These are phyloP conservation scores for Glutinoglossum americanum DNA, from an alignment of 495 filamentous ascomycete species.

Conservation along the genomic window DNA sequence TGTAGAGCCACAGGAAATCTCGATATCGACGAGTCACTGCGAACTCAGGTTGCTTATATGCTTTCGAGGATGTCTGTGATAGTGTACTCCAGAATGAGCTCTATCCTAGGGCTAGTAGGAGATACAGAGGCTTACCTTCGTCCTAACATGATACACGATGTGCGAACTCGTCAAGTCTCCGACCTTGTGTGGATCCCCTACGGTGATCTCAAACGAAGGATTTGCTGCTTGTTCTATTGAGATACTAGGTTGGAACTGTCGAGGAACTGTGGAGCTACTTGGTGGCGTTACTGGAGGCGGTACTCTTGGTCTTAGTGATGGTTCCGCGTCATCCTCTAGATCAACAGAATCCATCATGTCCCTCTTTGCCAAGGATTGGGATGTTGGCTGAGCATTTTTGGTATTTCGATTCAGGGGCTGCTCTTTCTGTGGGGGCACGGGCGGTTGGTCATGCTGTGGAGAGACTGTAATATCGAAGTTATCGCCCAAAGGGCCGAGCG, in stretches of 20 bases:
- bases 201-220: constrained; percentile 74
- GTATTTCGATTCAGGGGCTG: constrained; percentile 29
- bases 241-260: constrained; percentile 57
- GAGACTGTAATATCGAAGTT: constrained; percentile 25
- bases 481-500: constrained; percentile 66
- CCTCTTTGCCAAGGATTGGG: constrained; percentile 25
- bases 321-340: constrained; percentile 38
- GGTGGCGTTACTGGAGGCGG: constrained; percentile 39
- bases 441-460: constrained; percentile 41
- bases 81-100: background rate
- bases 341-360: constrained; percentile 39
- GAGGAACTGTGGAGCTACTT: constrained; percentile 20
- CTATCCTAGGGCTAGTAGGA: background rate
- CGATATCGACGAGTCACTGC: constrained; percentile 81
- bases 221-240: constrained; percentile 78
- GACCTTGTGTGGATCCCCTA: constrained; percentile 94
- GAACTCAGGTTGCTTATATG: constrained; percentile 77
- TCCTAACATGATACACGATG: constrained; percentile 89
- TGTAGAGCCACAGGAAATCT: constrained; percentile 96
- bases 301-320: constrained; percentile 30
- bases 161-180: constrained; percentile 92
- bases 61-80: constrained; percentile 66
- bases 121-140: constrained; percentile 39
- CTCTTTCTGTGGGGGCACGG: constrained; percentile 78
- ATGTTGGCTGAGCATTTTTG: constrained; percentile 25